These are phyloP conservation scores for Arthrobotrys entomopaga DNA, from an alignment of 2,329 filamentous ascomycete genomes.

Conservation along the genomic window DNA sequence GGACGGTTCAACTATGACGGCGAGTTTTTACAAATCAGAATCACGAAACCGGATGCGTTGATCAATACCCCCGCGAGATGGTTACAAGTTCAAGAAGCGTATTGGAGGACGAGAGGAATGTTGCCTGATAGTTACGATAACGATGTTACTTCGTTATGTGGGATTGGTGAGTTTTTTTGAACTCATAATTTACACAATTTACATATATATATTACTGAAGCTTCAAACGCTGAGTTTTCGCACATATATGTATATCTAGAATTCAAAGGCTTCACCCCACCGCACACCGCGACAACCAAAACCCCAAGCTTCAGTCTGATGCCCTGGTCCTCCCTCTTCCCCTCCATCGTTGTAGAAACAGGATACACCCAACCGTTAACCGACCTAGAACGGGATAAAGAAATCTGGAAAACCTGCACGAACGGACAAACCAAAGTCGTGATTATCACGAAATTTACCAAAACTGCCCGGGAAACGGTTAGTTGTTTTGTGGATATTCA, in stretches of 20 bases:
- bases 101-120: slow-evolving; percentile 8
- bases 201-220: no score
- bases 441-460: slow-evolving; percentile 28
- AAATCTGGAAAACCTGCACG: slow-evolving; percentile 37
- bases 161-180: slow-evolving; percentile 27
- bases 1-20: slow-evolving; percentile 39
- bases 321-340: slow-evolving; percentile 33
- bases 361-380: slow-evolving; percentile 27
- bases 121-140: slow-evolving; percentile 24
- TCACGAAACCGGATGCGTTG: slow-evolving; percentile 21
- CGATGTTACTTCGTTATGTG: slow-evolving; percentile 17
- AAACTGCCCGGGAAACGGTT: slow-evolving; percentile 14
- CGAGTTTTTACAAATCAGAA: slow-evolving; percentile 26
- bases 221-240: no score
- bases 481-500: slow-evolving; percentile 24
- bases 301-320: slow-evolving; percentile 25
- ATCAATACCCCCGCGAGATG: slow-evolving; percentile 23
- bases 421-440: slow-evolving; percentile 40
- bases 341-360: slow-evolving; percentile 39
- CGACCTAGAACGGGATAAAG: slow-evolving; percentile 39
- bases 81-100: slow-evolving; percentile 21
- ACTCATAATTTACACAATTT: no score
- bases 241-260: slow-evolving; percentile 3
- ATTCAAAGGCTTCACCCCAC: slow-evolving; percentile 16
- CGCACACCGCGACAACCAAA: slow-evolving; percentile 9